Conservation (phyloP, 768 basidiomycete genomes). For the Auriscalpium microsporum region DNA sequence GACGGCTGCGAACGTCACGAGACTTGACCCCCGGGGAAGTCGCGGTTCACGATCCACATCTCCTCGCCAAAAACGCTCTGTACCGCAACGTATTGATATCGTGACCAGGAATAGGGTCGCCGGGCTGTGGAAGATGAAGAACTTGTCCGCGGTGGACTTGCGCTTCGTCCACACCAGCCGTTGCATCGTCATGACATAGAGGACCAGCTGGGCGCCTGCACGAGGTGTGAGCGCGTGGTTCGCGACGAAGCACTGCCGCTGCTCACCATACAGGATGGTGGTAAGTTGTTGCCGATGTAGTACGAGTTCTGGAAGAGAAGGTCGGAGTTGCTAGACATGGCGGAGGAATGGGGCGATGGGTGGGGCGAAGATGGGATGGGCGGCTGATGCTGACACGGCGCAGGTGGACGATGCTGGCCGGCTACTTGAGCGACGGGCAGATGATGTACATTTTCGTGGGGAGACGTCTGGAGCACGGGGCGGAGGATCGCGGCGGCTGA, state of each 20-base stretch:
- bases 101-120: slow-evolving; percentile 25
- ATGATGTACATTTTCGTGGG: no score
- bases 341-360: no score
- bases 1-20: slow-evolving; percentile 17
- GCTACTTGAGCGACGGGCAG: no score
- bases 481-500: no score
- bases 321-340: background rate
- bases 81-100: slow-evolving; percentile 21
- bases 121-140: slow-evolving; percentile 7
- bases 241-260: background rate
- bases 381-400: no score
- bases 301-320: background rate
- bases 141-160: background rate
- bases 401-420: no score
- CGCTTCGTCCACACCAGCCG: background rate
- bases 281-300: background rate
- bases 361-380: no score
- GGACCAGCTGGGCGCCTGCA: background rate
- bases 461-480: no score
- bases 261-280: background rate
- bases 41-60: slow-evolving; percentile 28
- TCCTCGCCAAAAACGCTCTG: slow-evolving; percentile 25
- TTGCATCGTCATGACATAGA: background rate
- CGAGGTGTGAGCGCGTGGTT: background rate
- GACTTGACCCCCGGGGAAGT: slow-evolving; percentile 31